Evolutionary conservation across 768 basidiomycete genomes (phyloP).

Genomic region (Lactarius vividus): DNA sequence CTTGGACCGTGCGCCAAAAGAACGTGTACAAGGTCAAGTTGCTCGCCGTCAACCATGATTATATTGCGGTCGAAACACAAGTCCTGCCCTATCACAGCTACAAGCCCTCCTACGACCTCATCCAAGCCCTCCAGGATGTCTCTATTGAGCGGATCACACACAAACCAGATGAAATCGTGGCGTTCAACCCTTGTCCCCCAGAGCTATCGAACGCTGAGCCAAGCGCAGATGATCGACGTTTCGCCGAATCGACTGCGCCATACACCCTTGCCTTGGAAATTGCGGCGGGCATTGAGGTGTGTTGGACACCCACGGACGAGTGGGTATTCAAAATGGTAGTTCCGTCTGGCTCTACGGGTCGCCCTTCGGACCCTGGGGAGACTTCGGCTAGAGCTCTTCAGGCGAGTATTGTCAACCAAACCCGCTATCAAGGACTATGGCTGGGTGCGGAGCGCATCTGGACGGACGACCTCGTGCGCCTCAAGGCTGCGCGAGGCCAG

Average conservation of each 20-base stretch:
- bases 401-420: conserved; percentile 41
- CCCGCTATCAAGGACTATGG: conserved; percentile 78
- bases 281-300: conserved; percentile 56
- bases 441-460: conserved; percentile 90
- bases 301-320: conserved; percentile 73
- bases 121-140: conserved; percentile 41
- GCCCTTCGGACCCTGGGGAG: neutral
- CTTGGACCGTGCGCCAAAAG: conserved; percentile 63
- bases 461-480: conserved; percentile 78
- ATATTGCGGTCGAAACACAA: conserved; percentile 50
- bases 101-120: conserved; percentile 50
- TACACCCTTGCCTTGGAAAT: conserved; percentile 73
- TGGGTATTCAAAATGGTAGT: conserved; percentile 58
- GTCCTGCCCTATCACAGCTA: conserved; percentile 78
- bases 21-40: conserved; percentile 66
- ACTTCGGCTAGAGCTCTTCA: conserved; percentile 1
- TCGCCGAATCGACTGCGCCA: conserved; percentile 55
- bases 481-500: conserved; percentile 65
- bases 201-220: conserved; percentile 10
- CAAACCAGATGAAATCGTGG: conserved; percentile 36
- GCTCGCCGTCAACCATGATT: conserved; percentile 52
- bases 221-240: conserved; percentile 33
- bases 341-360: conserved; percentile 27
- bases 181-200: conserved; percentile 53
- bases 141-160: conserved; percentile 28